Evolutionary conservation across 352 stramenopile species (phyloP), one percentile per base, ranked within the genome.

Genomic region (Globisporangium irregulare): DNA sequence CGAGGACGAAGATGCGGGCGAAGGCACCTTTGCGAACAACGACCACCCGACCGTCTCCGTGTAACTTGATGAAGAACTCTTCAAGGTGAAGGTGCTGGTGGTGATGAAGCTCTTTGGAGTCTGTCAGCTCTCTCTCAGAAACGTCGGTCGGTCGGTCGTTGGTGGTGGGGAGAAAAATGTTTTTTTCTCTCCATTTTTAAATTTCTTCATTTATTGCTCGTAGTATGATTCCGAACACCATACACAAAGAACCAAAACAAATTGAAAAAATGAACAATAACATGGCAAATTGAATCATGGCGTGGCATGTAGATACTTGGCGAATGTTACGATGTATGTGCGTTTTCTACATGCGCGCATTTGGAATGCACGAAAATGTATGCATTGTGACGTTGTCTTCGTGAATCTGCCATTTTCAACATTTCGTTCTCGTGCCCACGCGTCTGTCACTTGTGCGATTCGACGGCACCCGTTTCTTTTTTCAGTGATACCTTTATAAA

Each of bases 21-120:
- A 93, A 71, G 80, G 80, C 64, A 74, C 76, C 22, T 92, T 92
- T 61, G 74, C 75, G 38, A 92, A 90, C 73, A 70, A 77, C 43
- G 50, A 64, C 57, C 68, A 67, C 56, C 67, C 43, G 36, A 73
- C 73, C 46, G 73, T 82, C 64, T 79, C 74, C 72, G 64, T 69
- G 46, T 62, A 65, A 58, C 29, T 10, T 22, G 43, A n/a, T n/a
- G 41, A 48, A 15, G 41, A 20, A 4, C 14, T 22, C 41, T 50
- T 50, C 15, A 50, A 50, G 41, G 14, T 48, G 38, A 50, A 6
- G 41, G 22, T 20, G 22, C 15, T 15, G 27, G 3, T 5, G 18
- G 18, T 6, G 36, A 41, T 32, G 20, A 29, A 43, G 24, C 8
- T 58, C 15, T 61, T 20, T 15, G 20, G 54, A n/a, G 54, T 59